Base-by-base conservation (phyloP, 2,329 filamentous ascomycete genomes). In the Colletotrichum sp. region DNA sequence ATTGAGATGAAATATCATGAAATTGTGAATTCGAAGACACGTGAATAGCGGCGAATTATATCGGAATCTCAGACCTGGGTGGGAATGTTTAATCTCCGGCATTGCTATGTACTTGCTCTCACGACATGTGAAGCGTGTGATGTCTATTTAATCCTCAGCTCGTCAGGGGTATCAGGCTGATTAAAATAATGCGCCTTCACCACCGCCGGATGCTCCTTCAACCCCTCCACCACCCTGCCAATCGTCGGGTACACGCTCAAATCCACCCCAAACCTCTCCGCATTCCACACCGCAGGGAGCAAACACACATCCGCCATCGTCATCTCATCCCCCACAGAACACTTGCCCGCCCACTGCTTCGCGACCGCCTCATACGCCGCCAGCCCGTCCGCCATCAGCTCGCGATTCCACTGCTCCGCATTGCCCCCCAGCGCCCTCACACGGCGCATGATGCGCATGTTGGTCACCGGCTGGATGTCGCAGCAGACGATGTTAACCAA, bases 391-490 rank as follows among this genome's bases (percentile, higher is more conserved):
- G 82, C 81, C 82, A 90, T 90, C 7, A 91, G 82, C 69, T 88
- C 86, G 55, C 83, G 84, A 36, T 89, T 89, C 90, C 91, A 93
- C 6, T 83, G 82, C 28, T 85, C 85, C 1, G 85, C 83, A 2
- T 85, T 86, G 2, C 82, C 84, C 0, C 86, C 87, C 0, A 91
- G 79, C 0, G 82, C 82, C 6, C 85, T 84, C 4, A 93, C 84
- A 0, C 86, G 85, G 63, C 87, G 86, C 78, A 91, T 84, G 48
- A 92, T 87, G 10, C 87, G 85, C 21, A 90, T 81, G 78, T 93
- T 93, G 2, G 91, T 92, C 2, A 91, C 86, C 7, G 92, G 92
- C 81, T 93, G 92, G 6, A 89, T 86, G 77, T 93, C 92, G 32
- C 86, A 84, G 7, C 86, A 86, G 32, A 93, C 83, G n/a, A 93